Evolutionary conservation across 176 grass and related monocot species (phyloP).

Genomic region (Aegilops sharonensis): DNA sequence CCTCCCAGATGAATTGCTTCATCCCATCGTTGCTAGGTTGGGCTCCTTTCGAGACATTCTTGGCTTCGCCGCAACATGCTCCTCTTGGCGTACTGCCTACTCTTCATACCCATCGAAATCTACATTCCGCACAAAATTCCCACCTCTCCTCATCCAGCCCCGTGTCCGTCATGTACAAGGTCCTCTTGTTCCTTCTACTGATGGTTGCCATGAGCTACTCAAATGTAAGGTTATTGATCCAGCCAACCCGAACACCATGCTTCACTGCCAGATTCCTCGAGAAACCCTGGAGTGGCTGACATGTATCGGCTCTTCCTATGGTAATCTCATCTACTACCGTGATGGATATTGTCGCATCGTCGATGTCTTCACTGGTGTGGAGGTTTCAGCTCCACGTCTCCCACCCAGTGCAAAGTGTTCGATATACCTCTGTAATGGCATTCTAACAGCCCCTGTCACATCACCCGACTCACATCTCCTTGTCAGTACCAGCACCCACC

Average conservation of each 20-base stretch:
- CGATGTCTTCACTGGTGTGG: no score
- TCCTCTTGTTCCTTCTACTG: background rate
- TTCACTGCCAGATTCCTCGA: background rate
- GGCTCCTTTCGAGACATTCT: background rate
- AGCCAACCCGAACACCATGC: background rate
- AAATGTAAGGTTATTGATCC: slow-evolving; percentile 16
- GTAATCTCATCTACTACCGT: background rate
- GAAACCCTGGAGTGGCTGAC: background rate
- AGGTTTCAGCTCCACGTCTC: no score
- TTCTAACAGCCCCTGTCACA: no score
- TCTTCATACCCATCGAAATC: background rate
- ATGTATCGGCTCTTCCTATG: background rate
- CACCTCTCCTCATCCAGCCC: background rate
- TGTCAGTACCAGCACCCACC: no score
- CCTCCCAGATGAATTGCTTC: background rate
- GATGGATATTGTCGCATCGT: background rate
- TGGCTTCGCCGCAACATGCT: background rate
- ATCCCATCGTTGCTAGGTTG: background rate
- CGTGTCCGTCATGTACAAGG: background rate
- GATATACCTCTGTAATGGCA: no score
- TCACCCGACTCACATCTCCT: no score
- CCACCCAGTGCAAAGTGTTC: background rate
- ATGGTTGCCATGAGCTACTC: background rate
- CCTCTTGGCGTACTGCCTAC: background rate
- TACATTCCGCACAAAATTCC: background rate